These are phyloP conservation scores for Perilla frutescens DNA, from an alignment of 257 asterid species.

Conservation along the genomic window DNA sequence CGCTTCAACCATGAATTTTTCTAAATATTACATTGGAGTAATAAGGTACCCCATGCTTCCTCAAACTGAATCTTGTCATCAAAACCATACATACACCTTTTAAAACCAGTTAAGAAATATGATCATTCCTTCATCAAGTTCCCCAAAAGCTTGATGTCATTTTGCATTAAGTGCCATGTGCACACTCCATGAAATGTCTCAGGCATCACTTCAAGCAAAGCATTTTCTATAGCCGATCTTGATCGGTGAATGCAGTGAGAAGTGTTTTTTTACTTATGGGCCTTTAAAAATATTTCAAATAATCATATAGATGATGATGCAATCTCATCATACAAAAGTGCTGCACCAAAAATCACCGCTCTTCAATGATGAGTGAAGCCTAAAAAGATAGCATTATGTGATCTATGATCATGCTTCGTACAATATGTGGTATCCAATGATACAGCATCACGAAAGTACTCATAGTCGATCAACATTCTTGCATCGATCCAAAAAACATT, in stretches of 20 bases:
- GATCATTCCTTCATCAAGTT: conserved; percentile 12
- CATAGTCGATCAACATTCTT: background rate
- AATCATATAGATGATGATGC: background rate
- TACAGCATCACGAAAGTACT: conserved; percentile 3
- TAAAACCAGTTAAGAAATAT: conserved; percentile 5
- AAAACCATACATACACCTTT: conserved; percentile 11
- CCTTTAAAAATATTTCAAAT: background rate
- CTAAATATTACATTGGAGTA: background rate
- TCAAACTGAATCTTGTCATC: background rate
- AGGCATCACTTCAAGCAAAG: no score
- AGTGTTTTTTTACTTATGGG: background rate
- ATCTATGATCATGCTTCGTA: background rate
- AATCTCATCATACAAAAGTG: conserved; percentile 11
- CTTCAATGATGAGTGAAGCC: background rate
- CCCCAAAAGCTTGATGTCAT: background rate
- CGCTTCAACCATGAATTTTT: background rate
- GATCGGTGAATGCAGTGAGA: background rate
- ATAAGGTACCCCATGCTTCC: background rate
- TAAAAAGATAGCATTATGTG: background rate
- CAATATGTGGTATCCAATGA: background rate
- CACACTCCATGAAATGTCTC: background rate
- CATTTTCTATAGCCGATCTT: background rate
- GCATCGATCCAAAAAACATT: background rate
- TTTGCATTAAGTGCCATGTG: conserved; percentile 1
- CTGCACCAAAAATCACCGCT: background rate